Conservation (phyloP, 2,329 filamentous ascomycete genomes). For the Alternaria alternata region DNA sequence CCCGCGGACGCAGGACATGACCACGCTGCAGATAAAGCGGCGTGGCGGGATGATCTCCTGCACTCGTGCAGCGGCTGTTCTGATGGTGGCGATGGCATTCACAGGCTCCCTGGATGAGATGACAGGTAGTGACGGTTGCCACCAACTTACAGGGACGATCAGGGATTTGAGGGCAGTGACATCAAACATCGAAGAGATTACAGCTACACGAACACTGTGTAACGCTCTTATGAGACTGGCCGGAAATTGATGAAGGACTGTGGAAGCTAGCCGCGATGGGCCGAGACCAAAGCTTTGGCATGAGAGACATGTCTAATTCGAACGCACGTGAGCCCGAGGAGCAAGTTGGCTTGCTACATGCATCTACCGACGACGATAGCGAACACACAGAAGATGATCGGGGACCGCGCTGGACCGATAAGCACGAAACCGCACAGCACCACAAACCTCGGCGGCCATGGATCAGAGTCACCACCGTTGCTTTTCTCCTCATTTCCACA, state of each 20-base stretch:
- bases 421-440: constrained; percentile 2
- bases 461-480: constrained; percentile 19
- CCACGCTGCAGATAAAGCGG: not conserved
- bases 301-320: constrained; percentile 14
- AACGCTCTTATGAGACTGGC: not conserved
- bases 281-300: constrained; percentile 14
- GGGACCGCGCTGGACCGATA: constrained; percentile 11
- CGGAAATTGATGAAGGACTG: not conserved
- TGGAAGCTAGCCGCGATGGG: constrained; percentile 1
- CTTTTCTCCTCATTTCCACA: constrained; percentile 22
- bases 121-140: not conserved
- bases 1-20: constrained; percentile 1
- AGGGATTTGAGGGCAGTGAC: not conserved
- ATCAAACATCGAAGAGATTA: not conserved
- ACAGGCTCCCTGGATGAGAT: not conserved
- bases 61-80: not conserved
- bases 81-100: not conserved
- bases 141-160: not conserved
- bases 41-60: not conserved
- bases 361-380: constrained; percentile 17
- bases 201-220: not conserved
- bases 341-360: constrained; percentile 29
- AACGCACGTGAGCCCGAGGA: constrained; percentile 19
- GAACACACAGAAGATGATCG: constrained; percentile 15
- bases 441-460: constrained; percentile 14